These are phyloP conservation scores for Myxozyma neglecta DNA, from an alignment of 805 yeast genomes.

Conservation along the genomic window DNA sequence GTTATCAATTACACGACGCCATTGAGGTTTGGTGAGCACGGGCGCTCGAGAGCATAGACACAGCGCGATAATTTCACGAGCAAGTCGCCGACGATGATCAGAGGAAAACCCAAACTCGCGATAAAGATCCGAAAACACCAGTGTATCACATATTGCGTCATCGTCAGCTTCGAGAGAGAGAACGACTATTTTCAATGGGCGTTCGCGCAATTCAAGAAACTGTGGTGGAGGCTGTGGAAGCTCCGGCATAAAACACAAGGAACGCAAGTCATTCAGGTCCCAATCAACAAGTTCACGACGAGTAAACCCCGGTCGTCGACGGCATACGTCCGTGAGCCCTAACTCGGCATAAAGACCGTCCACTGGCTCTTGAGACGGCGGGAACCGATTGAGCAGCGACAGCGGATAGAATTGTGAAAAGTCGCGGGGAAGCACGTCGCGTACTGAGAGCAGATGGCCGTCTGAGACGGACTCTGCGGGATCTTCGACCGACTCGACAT, in stretches of 20 bases:
- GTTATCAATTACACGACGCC: slow-evolving; percentile 75
- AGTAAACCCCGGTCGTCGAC: slow-evolving; percentile 60
- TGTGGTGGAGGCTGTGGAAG: slow-evolving; percentile 39
- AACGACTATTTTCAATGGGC: slow-evolving; percentile 49
- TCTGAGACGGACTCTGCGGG: neutral
- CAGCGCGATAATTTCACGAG: slow-evolving; percentile 55
- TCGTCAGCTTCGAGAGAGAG: slow-evolving; percentile 58
- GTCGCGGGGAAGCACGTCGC: slow-evolving; percentile 6
- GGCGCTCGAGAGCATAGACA: slow-evolving; percentile 44
- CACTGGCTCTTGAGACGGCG: neutral
- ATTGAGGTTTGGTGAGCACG: slow-evolving; percentile 51
- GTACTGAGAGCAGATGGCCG: slow-evolving; percentile 6
- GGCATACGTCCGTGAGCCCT: slow-evolving; percentile 16
- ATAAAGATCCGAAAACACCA: slow-evolving; percentile 64
- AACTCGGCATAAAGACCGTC: slow-evolving; percentile 9
- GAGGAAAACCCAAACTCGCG: slow-evolving; percentile 59
- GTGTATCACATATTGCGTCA: slow-evolving; percentile 47
- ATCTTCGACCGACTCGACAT: slow-evolving; percentile 20
- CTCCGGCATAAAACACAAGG: slow-evolving; percentile 56
- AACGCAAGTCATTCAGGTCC: slow-evolving; percentile 68
- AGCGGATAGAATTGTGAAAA: slow-evolving; percentile 25
- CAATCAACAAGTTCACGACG: slow-evolving; percentile 65
- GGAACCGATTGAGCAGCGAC: slow-evolving; percentile 11
- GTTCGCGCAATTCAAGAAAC: slow-evolving; percentile 31
- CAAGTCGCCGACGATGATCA: slow-evolving; percentile 58